Evolutionary conservation across 176 grass and related monocot genomes (phyloP).

Genomic region (Oryza coarctata): DNA sequence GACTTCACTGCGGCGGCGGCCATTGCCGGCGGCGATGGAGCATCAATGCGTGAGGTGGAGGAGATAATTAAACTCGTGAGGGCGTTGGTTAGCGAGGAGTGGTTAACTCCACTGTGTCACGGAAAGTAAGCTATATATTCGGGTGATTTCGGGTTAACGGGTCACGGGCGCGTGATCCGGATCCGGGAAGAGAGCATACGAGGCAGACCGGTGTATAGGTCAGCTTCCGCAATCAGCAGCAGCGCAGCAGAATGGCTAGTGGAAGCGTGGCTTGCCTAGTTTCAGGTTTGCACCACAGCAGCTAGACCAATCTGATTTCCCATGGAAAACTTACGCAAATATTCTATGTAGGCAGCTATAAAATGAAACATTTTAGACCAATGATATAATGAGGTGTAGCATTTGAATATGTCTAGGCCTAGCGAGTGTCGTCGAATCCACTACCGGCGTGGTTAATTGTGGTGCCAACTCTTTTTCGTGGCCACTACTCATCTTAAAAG

Average conservation of each 20-base stretch:
- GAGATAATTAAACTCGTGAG: constrained; percentile 1
- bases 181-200: constrained; percentile 27
- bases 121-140: constrained; percentile 31
- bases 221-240: background rate
- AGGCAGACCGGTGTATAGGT: constrained; percentile 17
- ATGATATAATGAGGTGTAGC: background rate
- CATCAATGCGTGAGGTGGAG: constrained; percentile 38
- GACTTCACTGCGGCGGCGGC: constrained; percentile 45
- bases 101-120: constrained; percentile 42
- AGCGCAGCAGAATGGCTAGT: background rate
- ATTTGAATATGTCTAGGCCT: no score
- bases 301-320: background rate
- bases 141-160: constrained; percentile 7
- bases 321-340: background rate
- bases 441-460: no score
- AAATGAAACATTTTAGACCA: no score
- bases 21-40: constrained; percentile 35
- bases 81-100: background rate
- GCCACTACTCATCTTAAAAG: no score
- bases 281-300: background rate
- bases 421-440: no score
- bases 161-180: background rate
- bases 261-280: background rate
- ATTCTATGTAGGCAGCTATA: background rate
- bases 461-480: no score